These are phyloP conservation scores for Coniosporium tulheliwenetii DNA, from an alignment of 2,329 filamentous ascomycete species.

Conservation along the genomic window DNA sequence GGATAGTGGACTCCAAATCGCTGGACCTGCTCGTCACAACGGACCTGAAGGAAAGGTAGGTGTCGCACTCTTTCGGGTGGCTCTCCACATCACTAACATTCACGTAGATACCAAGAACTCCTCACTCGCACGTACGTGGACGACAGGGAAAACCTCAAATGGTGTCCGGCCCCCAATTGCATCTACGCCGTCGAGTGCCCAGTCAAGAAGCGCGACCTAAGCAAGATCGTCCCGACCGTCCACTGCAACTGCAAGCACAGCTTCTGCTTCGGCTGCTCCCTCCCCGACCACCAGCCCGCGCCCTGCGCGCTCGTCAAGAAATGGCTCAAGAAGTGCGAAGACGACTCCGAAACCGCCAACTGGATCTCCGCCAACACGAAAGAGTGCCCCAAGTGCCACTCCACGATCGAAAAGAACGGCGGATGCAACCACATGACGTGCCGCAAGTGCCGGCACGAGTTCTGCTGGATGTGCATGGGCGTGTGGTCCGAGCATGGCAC, in stretches of 20 bases:
- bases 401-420: constrained; percentile 97
- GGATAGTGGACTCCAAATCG: constrained; percentile 82
- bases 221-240: constrained; percentile 77
- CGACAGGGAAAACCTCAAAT: constrained; percentile 88
- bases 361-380: constrained; percentile 99
- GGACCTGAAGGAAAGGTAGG: constrained; percentile 39
- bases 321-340: constrained; percentile 97
- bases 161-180: constrained; percentile 97
- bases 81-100: neutral
- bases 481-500: constrained; percentile 97
- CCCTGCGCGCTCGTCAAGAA: constrained; percentile 83
- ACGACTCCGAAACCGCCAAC: constrained; percentile 95
- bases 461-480: constrained; percentile 99
- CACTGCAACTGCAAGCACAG: constrained; percentile 68
- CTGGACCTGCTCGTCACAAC: constrained; percentile 56
- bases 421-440: constrained; percentile 98
- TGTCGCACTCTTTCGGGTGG: neutral
- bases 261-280: constrained; percentile 91
- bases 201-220: constrained; percentile 76
- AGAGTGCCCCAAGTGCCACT: constrained; percentile 89
- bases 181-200: constrained; percentile 79
- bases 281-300: constrained; percentile 82
- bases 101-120: constrained; percentile 60
- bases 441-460: constrained; percentile 87
- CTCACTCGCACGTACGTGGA: constrained; percentile 93